Percentiles rank a stretch among this genome's conserved stretches.
phyloP scores from a whole-genome alignment of 2,329 filamentous ascomycete species.

The Verticillium zaregamsianum region DNA sequence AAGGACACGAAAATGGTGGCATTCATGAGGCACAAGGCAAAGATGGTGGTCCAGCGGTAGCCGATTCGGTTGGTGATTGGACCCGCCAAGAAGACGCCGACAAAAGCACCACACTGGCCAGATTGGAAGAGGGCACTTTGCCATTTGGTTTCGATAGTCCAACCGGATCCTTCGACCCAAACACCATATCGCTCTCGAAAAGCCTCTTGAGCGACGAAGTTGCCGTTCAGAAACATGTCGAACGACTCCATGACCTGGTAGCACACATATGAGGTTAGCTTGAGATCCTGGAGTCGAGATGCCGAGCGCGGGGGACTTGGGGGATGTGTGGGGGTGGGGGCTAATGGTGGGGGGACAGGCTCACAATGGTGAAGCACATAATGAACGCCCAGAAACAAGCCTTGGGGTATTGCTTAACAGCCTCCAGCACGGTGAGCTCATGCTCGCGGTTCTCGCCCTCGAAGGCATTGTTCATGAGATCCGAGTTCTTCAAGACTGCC shows the following conservation, averaged over 20 bases:
- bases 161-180: conserved; percentile 13
- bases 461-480: conserved; percentile 33
- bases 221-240: conserved; percentile 56
- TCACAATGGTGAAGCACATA: conserved; percentile 35
- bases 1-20: conserved; percentile 51
- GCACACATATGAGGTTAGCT: neutral
- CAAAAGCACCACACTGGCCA: conserved; percentile 54
- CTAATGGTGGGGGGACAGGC: conserved; percentile 14
- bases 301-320: too few species aligned
- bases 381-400: conserved; percentile 33
- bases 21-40: conserved; percentile 51
- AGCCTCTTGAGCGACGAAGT: conserved; percentile 47
- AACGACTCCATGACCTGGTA: conserved; percentile 61
- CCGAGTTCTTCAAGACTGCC: too few species aligned
- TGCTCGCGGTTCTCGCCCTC: conserved; percentile 46
- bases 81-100: conserved; percentile 56
- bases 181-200: conserved; percentile 47
- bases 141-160: conserved; percentile 48
- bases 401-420: conserved; percentile 27
- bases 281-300: too few species aligned
- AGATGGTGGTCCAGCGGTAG: conserved; percentile 56
- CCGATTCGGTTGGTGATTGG: conserved; percentile 54
- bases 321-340: too few species aligned
- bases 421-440: conserved; percentile 27
- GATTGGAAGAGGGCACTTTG: conserved; percentile 50